Evolutionary conservation across 169 alveolate genomes (phyloP).

Genomic region (Plasmodium relictum): DNA sequence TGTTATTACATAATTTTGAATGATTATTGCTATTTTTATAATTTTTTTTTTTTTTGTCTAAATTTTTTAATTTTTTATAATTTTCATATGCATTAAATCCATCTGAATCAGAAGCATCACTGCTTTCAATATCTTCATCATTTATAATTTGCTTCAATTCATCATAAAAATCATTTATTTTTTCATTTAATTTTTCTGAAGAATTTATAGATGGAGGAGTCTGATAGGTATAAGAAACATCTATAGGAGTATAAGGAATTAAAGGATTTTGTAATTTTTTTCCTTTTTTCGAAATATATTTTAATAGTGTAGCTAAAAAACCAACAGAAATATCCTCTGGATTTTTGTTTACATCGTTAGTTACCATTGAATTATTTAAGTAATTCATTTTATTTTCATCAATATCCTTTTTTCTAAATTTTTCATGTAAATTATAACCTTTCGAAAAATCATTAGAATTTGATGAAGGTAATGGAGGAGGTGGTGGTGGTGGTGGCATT

Average conservation of each 20-base stretch:
- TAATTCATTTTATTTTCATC: constrained; percentile 3
- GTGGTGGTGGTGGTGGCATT: constrained; percentile 8
- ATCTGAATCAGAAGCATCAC: constrained; percentile 38
- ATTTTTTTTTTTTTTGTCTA: constrained; percentile 8
- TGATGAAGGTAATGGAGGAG: constrained; percentile 32
- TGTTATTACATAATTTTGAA: background rate
- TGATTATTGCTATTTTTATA: background rate
- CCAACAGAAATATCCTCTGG: constrained; percentile 74
- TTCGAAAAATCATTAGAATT: background rate
- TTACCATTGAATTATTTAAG: background rate
- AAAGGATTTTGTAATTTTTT: constrained; percentile 53
- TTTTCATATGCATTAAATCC: constrained; percentile 37
- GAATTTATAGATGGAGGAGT: constrained; percentile 54
- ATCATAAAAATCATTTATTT: constrained; percentile 64
- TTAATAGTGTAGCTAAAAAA: constrained; percentile 70
- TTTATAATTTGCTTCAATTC: constrained; percentile 48
- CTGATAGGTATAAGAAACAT: constrained; percentile 54
- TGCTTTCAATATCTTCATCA: constrained; percentile 34
- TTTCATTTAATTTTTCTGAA: constrained; percentile 34
- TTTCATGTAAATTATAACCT: background rate
- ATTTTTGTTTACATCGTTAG: constrained; percentile 18
- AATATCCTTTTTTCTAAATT: constrained; percentile 16
- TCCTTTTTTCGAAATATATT: constrained; percentile 56
- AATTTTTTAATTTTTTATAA: constrained; percentile 18
- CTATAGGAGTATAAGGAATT: constrained; percentile 71